These are phyloP conservation scores for Millerozyma acaciae DNA, from an alignment of 805 yeast genomes.

Conservation along the genomic window DNA sequence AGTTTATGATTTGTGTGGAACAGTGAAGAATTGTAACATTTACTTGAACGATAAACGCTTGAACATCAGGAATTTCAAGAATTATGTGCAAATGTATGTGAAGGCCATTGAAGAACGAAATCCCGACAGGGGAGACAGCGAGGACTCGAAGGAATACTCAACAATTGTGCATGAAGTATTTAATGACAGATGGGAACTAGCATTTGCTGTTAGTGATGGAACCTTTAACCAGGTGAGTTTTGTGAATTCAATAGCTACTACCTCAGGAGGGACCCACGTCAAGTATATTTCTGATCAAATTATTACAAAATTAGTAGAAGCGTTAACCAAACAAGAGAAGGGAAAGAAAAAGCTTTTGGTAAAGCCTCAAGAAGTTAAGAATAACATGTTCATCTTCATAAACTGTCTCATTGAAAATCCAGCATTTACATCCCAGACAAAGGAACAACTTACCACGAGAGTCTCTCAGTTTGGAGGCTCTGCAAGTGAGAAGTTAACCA, in stretches of 20 bases:
- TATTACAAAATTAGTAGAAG: conserved; percentile 69
- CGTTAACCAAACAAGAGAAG: conserved; percentile 59
- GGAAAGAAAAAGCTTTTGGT: conserved; percentile 64
- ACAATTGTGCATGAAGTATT: conserved; percentile 72
- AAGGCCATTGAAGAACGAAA: conserved; percentile 61
- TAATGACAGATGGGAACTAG: conserved; percentile 92
- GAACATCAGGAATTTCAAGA: conserved; percentile 71
- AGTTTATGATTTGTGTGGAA: conserved; percentile 93
- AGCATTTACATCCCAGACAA: conserved; percentile 95
- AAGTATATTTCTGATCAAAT: conserved; percentile 82
- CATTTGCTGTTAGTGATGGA: conserved; percentile 90
- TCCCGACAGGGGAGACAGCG: conserved; percentile 31
- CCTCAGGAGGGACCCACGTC: conserved; percentile 95
- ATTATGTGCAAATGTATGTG: conserved; percentile 84
- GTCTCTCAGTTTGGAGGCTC: conserved; percentile 85
- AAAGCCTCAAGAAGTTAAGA: conserved; percentile 83
- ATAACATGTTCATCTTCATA: conserved; percentile 84
- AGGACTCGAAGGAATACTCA: conserved; percentile 34
- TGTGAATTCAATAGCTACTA: conserved; percentile 96
- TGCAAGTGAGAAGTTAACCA: conserved; percentile 48
- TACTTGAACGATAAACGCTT: conserved; percentile 71
- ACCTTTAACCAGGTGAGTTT: conserved; percentile 91
- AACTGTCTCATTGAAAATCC: conserved; percentile 95
- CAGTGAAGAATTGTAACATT: conserved; percentile 79
- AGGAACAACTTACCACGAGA: conserved; percentile 90